These are phyloP conservation scores for Penicillium verhagenii DNA, from an alignment of 495 filamentous ascomycete species.

Conservation along the genomic window DNA sequence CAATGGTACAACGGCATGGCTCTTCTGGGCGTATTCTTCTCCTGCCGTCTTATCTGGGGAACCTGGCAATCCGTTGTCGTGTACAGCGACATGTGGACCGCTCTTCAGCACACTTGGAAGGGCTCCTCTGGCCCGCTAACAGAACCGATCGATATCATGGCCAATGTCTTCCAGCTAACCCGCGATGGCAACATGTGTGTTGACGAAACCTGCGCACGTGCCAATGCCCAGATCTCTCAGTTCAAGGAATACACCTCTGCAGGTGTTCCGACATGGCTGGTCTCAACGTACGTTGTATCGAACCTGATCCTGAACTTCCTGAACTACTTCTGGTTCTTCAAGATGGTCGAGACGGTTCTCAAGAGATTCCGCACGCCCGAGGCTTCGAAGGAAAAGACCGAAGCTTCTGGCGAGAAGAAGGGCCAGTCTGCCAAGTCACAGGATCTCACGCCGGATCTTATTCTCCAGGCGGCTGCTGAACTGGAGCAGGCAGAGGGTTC, in stretches of 20 bases:
- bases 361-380: slow-evolving; percentile 71
- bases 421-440: slow-evolving; percentile 19
- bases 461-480: slow-evolving; percentile 39
- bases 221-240: slow-evolving; percentile 50
- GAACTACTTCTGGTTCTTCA: slow-evolving; percentile 95
- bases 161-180: slow-evolving; percentile 34
- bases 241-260: slow-evolving; percentile 45
- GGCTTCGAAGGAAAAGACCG: slow-evolving; percentile 8
- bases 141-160: slow-evolving; percentile 31
- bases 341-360: slow-evolving; percentile 90
- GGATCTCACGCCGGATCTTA: slow-evolving; percentile 31
- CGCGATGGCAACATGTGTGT: slow-evolving; percentile 34
- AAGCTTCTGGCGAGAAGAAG: slow-evolving; percentile 12
- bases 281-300: slow-evolving; percentile 66
- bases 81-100: slow-evolving; percentile 76
- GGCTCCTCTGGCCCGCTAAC: slow-evolving; percentile 19
- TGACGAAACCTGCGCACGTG: slow-evolving; percentile 34
- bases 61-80: slow-evolving; percentile 75
- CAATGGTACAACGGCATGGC: slow-evolving; percentile 88
- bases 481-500: slow-evolving; percentile 37
- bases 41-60: slow-evolving; percentile 88
- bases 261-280: slow-evolving; percentile 77
- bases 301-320: slow-evolving; percentile 82
- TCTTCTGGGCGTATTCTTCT: slow-evolving; percentile 69
- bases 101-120: slow-evolving; percentile 50